Conservation (phyloP, 179 eudicot genomes). For the Vitellaria paradoxa region DNA sequence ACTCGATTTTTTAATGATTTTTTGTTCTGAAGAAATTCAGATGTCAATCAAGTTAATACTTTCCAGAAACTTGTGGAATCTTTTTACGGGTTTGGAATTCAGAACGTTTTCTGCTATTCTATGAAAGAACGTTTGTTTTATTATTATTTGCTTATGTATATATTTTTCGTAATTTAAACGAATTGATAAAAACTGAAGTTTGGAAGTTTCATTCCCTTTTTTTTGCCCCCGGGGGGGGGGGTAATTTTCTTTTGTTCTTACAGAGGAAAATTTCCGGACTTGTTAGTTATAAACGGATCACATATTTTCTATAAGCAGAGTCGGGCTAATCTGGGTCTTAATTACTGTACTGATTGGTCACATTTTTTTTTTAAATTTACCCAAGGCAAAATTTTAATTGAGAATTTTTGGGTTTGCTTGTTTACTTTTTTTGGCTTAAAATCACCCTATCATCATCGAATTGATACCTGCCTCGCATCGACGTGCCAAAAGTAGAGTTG, state of each 20-base stretch:
- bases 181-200: background rate
- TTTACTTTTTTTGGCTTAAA: background rate
- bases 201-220: background rate
- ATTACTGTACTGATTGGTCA: background rate
- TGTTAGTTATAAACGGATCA: background rate
- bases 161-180: too few species aligned
- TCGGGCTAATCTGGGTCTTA: background rate
- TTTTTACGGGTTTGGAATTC: background rate
- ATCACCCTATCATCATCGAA: background rate
- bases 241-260: background rate
- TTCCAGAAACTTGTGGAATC: background rate
- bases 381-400: background rate
- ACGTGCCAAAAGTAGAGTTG: background rate
- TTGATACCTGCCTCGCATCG: background rate
- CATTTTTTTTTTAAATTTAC: background rate
- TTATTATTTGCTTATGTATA: too few species aligned
- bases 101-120: background rate
- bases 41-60: background rate
- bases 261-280: background rate
- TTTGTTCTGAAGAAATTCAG: constrained; percentile 11
- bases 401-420: background rate
- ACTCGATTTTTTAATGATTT: background rate
- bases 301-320: background rate
- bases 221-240: too few species aligned
- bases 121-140: background rate